These are phyloP conservation scores for Lasiosphaeria hispida DNA, from an alignment of 495 filamentous ascomycete species.

Conservation along the genomic window DNA sequence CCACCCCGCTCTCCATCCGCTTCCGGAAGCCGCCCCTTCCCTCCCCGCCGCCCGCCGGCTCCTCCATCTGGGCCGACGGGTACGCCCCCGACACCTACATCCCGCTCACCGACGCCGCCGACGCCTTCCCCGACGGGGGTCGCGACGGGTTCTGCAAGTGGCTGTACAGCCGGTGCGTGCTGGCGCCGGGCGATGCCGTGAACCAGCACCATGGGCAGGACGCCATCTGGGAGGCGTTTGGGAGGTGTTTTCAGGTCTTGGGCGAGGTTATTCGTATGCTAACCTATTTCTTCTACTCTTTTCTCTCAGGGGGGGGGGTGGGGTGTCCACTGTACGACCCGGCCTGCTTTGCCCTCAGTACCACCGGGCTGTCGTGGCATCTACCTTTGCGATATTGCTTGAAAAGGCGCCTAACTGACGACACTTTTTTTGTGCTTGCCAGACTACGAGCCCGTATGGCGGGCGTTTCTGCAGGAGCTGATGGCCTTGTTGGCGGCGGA, in stretches of 20 bases:
- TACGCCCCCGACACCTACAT: slow-evolving; percentile 59
- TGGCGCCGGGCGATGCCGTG: slow-evolving; percentile 68
- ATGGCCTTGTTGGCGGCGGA: slow-evolving; percentile 68
- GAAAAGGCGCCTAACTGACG: too few relatives aligned
- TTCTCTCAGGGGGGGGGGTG: too few relatives aligned
- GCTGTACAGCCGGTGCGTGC: slow-evolving; percentile 70
- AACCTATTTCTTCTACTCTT: too few relatives aligned
- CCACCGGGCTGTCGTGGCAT: background rate
- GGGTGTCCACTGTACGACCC: too few relatives aligned
- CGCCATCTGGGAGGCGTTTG: slow-evolving; percentile 78
- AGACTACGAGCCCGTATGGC: slow-evolving; percentile 87
- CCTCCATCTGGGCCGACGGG: slow-evolving; percentile 18
- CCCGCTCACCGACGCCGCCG: slow-evolving; percentile 61
- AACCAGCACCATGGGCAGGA: slow-evolving; percentile 77
- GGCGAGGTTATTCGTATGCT: slow-evolving; percentile 60
- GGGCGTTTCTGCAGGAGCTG: slow-evolving; percentile 65
- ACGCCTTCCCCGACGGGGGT: slow-evolving; percentile 68
- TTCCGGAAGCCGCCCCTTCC: slow-evolving; percentile 31
- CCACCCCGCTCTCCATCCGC: slow-evolving; percentile 53
- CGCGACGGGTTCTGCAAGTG: slow-evolving; percentile 70
- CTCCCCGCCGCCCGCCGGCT: background rate
- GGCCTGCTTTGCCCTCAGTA: too few relatives aligned
- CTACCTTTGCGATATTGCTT: too few relatives aligned
- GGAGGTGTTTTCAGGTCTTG: slow-evolving; percentile 64
- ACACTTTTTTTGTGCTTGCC: background rate